Evolutionary conservation across 148 eudicot species (phyloP).

Genomic region (Rhododendron mucronatum): DNA sequence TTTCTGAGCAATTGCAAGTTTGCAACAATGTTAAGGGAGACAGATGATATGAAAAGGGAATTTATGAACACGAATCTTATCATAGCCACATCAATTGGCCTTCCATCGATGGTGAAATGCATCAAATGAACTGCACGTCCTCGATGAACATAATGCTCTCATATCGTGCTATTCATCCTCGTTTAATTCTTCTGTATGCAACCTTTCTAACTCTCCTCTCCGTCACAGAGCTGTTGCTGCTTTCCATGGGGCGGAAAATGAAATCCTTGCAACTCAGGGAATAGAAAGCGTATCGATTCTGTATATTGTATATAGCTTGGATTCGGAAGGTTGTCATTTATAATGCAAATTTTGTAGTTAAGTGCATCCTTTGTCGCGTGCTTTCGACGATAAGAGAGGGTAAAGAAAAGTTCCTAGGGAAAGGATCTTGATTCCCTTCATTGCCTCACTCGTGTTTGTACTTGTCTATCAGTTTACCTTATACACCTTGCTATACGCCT

Average conservation of each 20-base stretch:
- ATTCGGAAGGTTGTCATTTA: constrained; percentile 9
- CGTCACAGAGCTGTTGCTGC: constrained; percentile 45
- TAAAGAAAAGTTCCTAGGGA: background rate
- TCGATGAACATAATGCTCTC: background rate
- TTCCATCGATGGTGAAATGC: background rate
- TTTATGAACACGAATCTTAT: background rate
- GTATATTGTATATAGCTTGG: background rate
- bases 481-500: background rate
- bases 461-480: background rate
- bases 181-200: background rate
- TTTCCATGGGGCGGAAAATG: constrained; percentile 55
- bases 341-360: constrained; percentile 1
- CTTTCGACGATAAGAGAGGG: background rate
- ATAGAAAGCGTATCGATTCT: background rate
- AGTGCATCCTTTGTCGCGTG: constrained; percentile 15
- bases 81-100: background rate
- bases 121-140: background rate
- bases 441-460: background rate
- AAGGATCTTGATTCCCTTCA: background rate
- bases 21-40: background rate
- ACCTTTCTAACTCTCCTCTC: constrained; percentile 11
- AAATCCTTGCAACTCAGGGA: constrained; percentile 3
- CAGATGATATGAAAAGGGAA: background rate
- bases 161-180: background rate
- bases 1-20: background rate